phyloP scores from a whole-genome alignment of 345 rosid species.

The Eucalyptus regnans region DNA sequence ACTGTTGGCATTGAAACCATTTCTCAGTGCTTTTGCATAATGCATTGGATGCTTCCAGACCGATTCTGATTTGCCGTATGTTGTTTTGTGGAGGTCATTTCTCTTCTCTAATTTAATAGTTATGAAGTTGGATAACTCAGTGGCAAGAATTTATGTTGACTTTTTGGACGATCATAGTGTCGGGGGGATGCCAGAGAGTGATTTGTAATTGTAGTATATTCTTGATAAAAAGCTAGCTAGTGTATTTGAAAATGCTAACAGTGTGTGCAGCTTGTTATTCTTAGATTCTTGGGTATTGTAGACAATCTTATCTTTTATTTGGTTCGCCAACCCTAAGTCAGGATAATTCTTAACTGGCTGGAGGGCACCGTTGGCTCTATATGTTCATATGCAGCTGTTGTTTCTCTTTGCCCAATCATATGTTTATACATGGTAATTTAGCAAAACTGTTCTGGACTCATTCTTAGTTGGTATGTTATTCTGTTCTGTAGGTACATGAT shows the following conservation, averaged over 20 bases:
- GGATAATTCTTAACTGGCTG: background rate
- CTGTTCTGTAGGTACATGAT: conserved; percentile 69
- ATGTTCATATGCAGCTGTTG: background rate
- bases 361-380: background rate
- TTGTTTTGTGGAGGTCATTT: background rate
- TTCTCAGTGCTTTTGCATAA: background rate
- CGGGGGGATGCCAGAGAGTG: background rate
- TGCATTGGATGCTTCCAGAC: background rate
- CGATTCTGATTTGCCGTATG: background rate
- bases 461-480: background rate
- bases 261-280: background rate
- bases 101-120: background rate
- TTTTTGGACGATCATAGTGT: background rate
- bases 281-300: background rate
- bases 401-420: background rate
- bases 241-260: background rate
- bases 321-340: background rate
- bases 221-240: background rate
- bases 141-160: background rate
- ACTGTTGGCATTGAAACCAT: background rate
- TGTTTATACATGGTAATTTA: too few species aligned
- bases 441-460: background rate
- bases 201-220: background rate
- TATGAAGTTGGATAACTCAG: background rate
- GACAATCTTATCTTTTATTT: background rate